Conservation (phyloP, 208 protist species). For the Crithidia fasciculata region DNA sequence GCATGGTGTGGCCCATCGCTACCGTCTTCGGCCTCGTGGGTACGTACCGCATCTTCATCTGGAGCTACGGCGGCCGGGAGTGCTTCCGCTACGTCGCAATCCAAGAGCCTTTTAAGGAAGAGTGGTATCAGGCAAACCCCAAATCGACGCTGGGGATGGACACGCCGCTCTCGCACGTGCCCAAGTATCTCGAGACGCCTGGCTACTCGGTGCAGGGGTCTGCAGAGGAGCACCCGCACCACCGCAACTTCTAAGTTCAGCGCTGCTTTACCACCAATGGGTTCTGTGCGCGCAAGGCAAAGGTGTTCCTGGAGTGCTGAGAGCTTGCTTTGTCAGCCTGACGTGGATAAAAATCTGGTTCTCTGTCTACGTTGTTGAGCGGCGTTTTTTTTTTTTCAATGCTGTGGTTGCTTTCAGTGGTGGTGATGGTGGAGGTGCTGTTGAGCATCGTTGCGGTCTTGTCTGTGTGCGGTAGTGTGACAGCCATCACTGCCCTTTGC, state of each 20-base stretch:
- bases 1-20: conserved; percentile 84
- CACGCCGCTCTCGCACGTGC: conserved; percentile 82
- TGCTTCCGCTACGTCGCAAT: conserved; percentile 89
- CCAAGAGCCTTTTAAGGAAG: conserved; percentile 83
- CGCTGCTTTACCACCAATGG: too few species aligned
- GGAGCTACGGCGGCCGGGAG: conserved; percentile 87
- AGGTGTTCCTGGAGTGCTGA: too few species aligned
- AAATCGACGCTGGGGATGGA: conserved; percentile 81
- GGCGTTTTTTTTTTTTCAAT: too few species aligned
- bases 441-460: too few species aligned
- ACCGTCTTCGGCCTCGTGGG: conserved; percentile 61
- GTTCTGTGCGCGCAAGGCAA: too few species aligned
- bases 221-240: conserved; percentile 62
- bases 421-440: too few species aligned
- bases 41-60: conserved; percentile 86
- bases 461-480: too few species aligned
- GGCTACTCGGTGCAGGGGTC: conserved; percentile 48
- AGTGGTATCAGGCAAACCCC: conserved; percentile 90
- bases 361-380: too few species aligned
- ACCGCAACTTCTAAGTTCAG: conserved; percentile 63
- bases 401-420: too few species aligned
- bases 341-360: too few species aligned
- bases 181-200: conserved; percentile 83
- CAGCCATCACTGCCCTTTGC: too few species aligned
- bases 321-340: too few species aligned